Conservation (phyloP, 2,329 filamentous ascomycete genomes). For the Ustilaginoidea virens region DNA sequence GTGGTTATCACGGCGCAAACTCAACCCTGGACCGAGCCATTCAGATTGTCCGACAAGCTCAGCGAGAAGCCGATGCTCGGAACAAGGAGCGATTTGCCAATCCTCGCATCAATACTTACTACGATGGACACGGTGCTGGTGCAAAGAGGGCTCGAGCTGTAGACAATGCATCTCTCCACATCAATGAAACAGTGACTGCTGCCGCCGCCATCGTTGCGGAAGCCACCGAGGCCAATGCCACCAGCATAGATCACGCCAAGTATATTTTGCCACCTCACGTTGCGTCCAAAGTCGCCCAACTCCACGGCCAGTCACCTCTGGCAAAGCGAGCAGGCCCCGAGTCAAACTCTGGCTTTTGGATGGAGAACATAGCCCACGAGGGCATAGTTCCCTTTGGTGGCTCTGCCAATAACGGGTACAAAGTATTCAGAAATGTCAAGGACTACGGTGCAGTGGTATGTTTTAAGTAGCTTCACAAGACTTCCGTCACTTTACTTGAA, state of each 20-base stretch:
- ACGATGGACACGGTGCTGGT: background rate
- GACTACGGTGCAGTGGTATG: slow-evolving; percentile 46
- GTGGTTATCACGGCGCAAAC: background rate
- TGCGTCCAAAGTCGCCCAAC: background rate
- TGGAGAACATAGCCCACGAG: slow-evolving; percentile 1
- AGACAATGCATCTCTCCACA: slow-evolving; percentile 1
- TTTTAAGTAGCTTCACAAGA: too few relatives aligned
- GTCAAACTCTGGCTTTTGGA: background rate
- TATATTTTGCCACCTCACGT: slow-evolving; percentile 1
- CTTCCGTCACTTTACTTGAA: background rate
- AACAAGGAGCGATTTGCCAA: slow-evolving; percentile 1
- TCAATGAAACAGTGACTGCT: slow-evolving; percentile 1
- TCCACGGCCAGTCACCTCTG: background rate
- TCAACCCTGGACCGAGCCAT: background rate
- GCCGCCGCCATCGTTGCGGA: slow-evolving; percentile 1
- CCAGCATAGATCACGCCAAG: background rate
- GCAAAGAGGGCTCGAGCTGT: background rate
- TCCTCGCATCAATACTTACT: slow-evolving; percentile 1
- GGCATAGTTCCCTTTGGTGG: slow-evolving; percentile 1
- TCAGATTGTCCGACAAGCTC: slow-evolving; percentile 1
- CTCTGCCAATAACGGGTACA: slow-evolving; percentile 31
- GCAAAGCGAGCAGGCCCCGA: background rate
- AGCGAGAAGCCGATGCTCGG: background rate
- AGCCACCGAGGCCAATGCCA: background rate
- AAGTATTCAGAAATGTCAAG: slow-evolving; percentile 63